phyloP scores from a whole-genome alignment of 116 monocot species.

The Papilionanthe hybrid region DNA sequence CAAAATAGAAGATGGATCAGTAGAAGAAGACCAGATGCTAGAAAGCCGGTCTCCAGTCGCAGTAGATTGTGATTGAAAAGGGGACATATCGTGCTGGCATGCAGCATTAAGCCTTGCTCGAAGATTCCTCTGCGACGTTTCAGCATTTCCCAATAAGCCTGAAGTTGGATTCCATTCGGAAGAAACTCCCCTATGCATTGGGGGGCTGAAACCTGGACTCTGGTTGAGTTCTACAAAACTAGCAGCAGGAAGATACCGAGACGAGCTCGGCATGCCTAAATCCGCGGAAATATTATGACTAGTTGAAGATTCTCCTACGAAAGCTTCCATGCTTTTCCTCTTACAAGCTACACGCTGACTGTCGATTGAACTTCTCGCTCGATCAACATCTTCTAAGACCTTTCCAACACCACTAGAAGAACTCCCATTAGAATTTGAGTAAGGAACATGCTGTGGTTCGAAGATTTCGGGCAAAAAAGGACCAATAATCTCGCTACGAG shows the following conservation, averaged over 20 bases:
- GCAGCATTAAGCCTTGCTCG: constrained; percentile 16
- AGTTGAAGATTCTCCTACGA: constrained; percentile 50
- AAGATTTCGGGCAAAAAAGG: constrained; percentile 21
- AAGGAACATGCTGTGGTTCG: constrained; percentile 22
- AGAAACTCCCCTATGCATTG: constrained; percentile 4
- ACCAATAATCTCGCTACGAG: constrained; percentile 11
- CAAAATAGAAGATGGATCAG: constrained; percentile 15
- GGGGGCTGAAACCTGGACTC: constrained; percentile 3
- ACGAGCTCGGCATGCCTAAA: constrained; percentile 14
- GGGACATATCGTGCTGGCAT: constrained; percentile 12
- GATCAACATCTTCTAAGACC: constrained; percentile 29
- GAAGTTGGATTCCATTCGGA: constrained; percentile 9
- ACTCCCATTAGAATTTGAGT: constrained; percentile 29
- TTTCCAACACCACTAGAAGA: constrained; percentile 22
- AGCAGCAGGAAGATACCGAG: constrained; percentile 8
- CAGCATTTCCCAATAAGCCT: constrained; percentile 13
- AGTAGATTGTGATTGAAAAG: constrained; percentile 12
- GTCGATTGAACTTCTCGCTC: constrained; percentile 41
- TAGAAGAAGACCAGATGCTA: constrained; percentile 15
- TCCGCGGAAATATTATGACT: constrained; percentile 15
- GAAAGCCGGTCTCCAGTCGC: constrained; percentile 1
- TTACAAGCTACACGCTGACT: constrained; percentile 49
- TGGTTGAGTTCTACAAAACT: constrained; percentile 14
- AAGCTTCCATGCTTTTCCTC: constrained; percentile 65
- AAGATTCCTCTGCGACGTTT: constrained; percentile 23